Evolutionary conservation across 2,329 filamentous ascomycete species (phyloP).

Genomic region (Phialemoniopsis sp.): DNA sequence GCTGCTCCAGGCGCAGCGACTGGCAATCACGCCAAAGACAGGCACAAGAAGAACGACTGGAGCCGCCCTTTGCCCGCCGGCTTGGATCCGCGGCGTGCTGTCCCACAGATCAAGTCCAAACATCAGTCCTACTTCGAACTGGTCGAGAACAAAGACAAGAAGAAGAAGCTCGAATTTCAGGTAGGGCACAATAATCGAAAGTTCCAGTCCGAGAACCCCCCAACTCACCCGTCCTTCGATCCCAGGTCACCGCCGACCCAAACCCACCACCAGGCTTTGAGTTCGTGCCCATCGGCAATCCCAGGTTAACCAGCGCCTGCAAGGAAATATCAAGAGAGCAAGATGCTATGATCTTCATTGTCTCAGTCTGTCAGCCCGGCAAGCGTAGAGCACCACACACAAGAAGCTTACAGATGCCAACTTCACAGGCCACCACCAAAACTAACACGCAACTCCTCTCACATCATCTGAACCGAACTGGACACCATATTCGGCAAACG

Average conservation of each 20-base stretch:
- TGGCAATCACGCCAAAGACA: constrained; percentile 22
- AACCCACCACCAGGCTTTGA: constrained; percentile 56
- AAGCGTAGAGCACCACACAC: too few relatives aligned
- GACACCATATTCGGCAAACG: constrained; percentile 54
- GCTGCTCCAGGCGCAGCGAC: constrained; percentile 13
- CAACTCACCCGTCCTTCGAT: constrained; percentile 9
- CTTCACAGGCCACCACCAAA: too few relatives aligned
- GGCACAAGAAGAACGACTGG: constrained; percentile 22
- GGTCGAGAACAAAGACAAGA: constrained; percentile 60
- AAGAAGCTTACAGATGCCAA: too few relatives aligned
- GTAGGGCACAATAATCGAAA: constrained; percentile 29
- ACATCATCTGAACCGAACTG: constrained; percentile 50
- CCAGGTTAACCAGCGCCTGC: constrained; percentile 54
- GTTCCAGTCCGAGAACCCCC: neutral
- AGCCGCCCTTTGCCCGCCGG: constrained; percentile 15
- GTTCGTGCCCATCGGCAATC: constrained; percentile 60
- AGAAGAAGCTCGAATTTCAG: constrained; percentile 60
- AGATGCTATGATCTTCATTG: constrained; percentile 62
- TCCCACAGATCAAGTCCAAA: constrained; percentile 39
- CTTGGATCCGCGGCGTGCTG: constrained; percentile 20
- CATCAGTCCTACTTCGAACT: constrained; percentile 62
- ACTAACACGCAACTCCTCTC: too few relatives aligned
- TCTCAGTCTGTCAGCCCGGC: constrained; percentile 45
- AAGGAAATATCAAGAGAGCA: constrained; percentile 61
- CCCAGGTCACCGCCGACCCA: constrained; percentile 46